phyloP scores from a whole-genome alignment of 768 basidiomycete genomes.

The Tylopilus sp. region DNA sequence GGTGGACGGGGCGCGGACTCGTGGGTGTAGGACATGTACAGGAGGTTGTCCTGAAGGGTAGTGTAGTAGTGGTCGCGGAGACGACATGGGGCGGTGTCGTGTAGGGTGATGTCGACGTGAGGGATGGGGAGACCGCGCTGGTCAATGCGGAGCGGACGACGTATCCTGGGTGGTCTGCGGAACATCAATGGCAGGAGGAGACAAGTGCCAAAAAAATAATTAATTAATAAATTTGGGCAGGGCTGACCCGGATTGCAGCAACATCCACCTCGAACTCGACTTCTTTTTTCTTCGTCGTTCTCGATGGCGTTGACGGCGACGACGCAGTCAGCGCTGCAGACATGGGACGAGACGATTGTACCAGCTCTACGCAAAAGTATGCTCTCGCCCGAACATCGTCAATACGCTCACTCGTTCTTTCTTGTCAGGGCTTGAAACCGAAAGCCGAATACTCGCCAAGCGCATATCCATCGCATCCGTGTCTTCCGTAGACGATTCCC shows the following conservation, averaged over 20 bases:
- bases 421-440: constrained; percentile 66
- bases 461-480: constrained; percentile 76
- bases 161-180: constrained; percentile 48
- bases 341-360: constrained; percentile 83
- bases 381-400: constrained; percentile 17
- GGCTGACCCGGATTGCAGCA: constrained; percentile 4
- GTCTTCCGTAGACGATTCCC: constrained; percentile 48
- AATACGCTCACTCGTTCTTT: neutral
- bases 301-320: constrained; percentile 41
- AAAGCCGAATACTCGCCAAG: constrained; percentile 73
- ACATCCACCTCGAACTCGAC: neutral
- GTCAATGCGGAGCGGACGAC: constrained; percentile 45
- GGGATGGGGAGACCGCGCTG: constrained; percentile 67
- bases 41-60: constrained; percentile 80
- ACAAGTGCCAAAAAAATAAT: constrained; percentile 3
- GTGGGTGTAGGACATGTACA: constrained; percentile 95
- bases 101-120: constrained; percentile 60
- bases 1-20: constrained; percentile 50
- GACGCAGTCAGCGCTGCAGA: constrained; percentile 39
- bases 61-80: constrained; percentile 80
- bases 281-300: neutral
- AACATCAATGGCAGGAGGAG: constrained; percentile 36
- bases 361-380: constrained; percentile 77
- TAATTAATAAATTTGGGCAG: neutral
- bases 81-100: constrained; percentile 70